phyloP scores from a whole-genome alignment of 495 filamentous ascomycete genomes.

The Penicillium turbatum region DNA sequence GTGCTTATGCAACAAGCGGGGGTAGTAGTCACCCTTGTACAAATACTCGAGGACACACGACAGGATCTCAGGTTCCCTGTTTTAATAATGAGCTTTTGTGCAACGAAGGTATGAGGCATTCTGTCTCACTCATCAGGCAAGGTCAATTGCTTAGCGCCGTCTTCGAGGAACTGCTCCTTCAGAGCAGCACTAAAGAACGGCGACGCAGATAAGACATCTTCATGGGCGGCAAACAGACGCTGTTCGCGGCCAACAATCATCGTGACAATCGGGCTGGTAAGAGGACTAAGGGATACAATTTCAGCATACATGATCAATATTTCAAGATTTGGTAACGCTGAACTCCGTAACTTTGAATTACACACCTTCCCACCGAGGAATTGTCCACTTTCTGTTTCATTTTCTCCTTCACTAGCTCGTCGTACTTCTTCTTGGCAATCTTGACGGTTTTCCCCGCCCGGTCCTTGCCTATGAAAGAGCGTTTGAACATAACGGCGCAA shows the following conservation, averaged over 20 bases:
- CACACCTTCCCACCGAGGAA: conserved; percentile 47
- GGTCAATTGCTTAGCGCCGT: conserved; percentile 50
- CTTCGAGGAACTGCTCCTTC: conserved; percentile 54
- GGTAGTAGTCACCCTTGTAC: conserved; percentile 69
- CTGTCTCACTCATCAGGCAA: conserved; percentile 54
- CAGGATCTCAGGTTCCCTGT: conserved; percentile 58
- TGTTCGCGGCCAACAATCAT: conserved; percentile 74
- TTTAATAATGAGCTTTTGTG: not conserved
- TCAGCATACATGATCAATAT: not conserved
- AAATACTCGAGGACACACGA: conserved; percentile 66
- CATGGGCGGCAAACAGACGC: conserved; percentile 71
- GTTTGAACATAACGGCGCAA: conserved; percentile 71
- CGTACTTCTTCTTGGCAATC: conserved; percentile 65
- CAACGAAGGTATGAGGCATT: not conserved
- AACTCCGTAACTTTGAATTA: conserved; percentile 10
- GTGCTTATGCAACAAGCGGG: conserved; percentile 47
- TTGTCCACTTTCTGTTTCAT: conserved; percentile 62
- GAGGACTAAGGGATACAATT: conserved; percentile 38
- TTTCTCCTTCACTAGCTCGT: conserved; percentile 70
- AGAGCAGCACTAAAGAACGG: conserved; percentile 55
- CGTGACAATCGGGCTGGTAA: conserved; percentile 77
- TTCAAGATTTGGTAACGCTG: no score
- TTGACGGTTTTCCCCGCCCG: conserved; percentile 76
- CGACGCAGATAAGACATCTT: conserved; percentile 59
- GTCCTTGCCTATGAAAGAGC: conserved; percentile 71